phyloP scores from a whole-genome alignment of 257 asterid species.

The Lycium ferocissimum region DNA sequence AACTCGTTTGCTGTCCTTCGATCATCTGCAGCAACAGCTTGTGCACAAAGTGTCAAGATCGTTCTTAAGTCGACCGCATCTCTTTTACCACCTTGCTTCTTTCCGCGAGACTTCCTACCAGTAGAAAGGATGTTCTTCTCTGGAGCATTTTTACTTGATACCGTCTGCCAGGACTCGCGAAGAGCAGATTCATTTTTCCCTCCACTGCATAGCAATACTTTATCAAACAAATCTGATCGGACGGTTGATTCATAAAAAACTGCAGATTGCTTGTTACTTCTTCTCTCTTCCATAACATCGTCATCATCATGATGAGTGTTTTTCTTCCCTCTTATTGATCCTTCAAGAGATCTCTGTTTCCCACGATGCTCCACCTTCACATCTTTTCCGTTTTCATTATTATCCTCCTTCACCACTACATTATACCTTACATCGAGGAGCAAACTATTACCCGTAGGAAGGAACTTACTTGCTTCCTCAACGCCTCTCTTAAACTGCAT shows the following conservation, averaged over 20 bases:
- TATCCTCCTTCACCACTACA: slow-evolving; percentile 53
- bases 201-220: slow-evolving; percentile 71
- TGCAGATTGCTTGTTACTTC: slow-evolving; percentile 74
- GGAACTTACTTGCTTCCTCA: slow-evolving; percentile 76
- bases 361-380: slow-evolving; percentile 39
- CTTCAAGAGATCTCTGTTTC: slow-evolving; percentile 38
- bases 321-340: slow-evolving; percentile 61
- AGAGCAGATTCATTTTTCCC: slow-evolving; percentile 73
- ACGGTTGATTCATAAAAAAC: slow-evolving; percentile 59
- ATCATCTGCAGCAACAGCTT: slow-evolving; percentile 81
- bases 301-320: slow-evolving; percentile 49
- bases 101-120: slow-evolving; percentile 57
- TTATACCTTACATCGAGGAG: slow-evolving; percentile 37
- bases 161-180: slow-evolving; percentile 63
- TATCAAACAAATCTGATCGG: slow-evolving; percentile 66
- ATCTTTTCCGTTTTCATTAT: not conserved
- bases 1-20: slow-evolving; percentile 64
- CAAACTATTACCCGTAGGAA: slow-evolving; percentile 52
- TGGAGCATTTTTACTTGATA: slow-evolving; percentile 47
- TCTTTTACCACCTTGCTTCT: slow-evolving; percentile 55
- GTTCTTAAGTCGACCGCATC: slow-evolving; percentile 73
- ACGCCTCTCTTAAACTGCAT: slow-evolving; percentile 65
- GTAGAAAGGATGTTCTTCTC: slow-evolving; percentile 38
- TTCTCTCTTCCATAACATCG: slow-evolving; percentile 33
- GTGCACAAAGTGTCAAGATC: slow-evolving; percentile 73